Conservation (phyloP, 441 rosid genomes). For the Hura crepitans region DNA sequence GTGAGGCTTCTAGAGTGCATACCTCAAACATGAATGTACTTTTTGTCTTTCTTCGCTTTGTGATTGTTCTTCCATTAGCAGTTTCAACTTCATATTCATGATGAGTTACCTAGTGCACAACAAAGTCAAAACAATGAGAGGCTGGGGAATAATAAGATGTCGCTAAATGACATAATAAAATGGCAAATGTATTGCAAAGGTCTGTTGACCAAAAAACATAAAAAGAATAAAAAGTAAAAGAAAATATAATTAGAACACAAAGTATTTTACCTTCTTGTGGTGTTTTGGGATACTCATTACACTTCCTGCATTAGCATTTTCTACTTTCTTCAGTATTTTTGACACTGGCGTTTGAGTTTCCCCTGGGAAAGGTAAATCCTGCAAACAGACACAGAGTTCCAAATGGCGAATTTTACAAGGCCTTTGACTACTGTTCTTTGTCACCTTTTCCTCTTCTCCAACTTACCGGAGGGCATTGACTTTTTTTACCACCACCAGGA, state of each 20-base stretch:
- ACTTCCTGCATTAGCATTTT: constrained; percentile 45
- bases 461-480: constrained; percentile 33
- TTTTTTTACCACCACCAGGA: constrained; percentile 39
- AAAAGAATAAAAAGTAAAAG: not conserved
- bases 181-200: not conserved
- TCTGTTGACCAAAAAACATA: not conserved
- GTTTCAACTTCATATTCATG: constrained; percentile 77
- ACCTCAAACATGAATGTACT: constrained; percentile 81
- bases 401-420: not conserved
- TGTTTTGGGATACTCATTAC: constrained; percentile 51
- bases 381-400: constrained; percentile 17
- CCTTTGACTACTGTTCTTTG: not conserved
- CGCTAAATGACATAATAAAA: not conserved
- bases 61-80: constrained; percentile 53
- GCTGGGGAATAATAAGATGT: not conserved
- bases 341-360: constrained; percentile 57
- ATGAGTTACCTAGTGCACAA: constrained; percentile 55
- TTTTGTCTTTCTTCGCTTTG: constrained; percentile 68
- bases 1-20: constrained; percentile 17
- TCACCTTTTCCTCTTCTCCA: constrained; percentile 48
- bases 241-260: not conserved
- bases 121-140: constrained; percentile 8
- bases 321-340: constrained; percentile 48
- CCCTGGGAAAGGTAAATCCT: constrained; percentile 49
- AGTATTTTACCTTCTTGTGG: constrained; percentile 50